A percentile compares a stretch with the other conserved stretches of the same genome.
Evolutionary conservation across 2,329 filamentous ascomycete genomes (phyloP).

Genomic region (Chaetomiaceae sp.): DNA sequence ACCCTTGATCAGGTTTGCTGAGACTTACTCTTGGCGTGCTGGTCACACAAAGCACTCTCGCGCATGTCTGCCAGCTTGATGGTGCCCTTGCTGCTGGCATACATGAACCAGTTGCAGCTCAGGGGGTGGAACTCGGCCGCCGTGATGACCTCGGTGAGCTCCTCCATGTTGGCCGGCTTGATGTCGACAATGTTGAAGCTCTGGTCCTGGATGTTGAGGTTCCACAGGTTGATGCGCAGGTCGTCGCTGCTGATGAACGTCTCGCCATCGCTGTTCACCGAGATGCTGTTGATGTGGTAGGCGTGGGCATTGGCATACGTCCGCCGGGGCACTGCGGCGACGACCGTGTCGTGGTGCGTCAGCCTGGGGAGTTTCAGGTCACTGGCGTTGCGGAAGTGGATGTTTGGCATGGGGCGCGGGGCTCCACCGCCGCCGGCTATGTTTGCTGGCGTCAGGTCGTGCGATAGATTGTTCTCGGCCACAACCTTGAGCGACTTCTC

Average conservation of each 20-base stretch:
- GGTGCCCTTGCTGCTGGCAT: conserved; percentile 96
- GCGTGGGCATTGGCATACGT: conserved; percentile 98
- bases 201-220: conserved; percentile 97
- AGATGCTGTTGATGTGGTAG: conserved; percentile 99
- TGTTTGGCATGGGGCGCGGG: conserved; percentile 65
- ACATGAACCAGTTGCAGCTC: conserved; percentile 99
- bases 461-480: conserved; percentile 96
- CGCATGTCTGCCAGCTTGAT: conserved; percentile 99
- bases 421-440: conserved; percentile 73
- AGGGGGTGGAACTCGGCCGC: conserved; percentile 95
- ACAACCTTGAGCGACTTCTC: conserved; percentile 99
- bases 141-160: conserved; percentile 97
- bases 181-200: conserved; percentile 99
- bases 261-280: conserved; percentile 99
- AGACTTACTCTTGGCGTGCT: conserved; percentile 84
- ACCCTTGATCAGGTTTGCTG: not conserved
- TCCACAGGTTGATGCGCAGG: conserved; percentile 96
- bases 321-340: conserved; percentile 89
- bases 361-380: conserved; percentile 91
- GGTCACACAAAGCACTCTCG: conserved; percentile 90
- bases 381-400: conserved; percentile 72
- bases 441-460: conserved; percentile 78
- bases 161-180: conserved; percentile 99
- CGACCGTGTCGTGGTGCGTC: conserved; percentile 97
- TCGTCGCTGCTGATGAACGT: conserved; percentile 99